Conservation (phyloP, 208 protist species). For the Wallacemonas collosoma region DNA sequence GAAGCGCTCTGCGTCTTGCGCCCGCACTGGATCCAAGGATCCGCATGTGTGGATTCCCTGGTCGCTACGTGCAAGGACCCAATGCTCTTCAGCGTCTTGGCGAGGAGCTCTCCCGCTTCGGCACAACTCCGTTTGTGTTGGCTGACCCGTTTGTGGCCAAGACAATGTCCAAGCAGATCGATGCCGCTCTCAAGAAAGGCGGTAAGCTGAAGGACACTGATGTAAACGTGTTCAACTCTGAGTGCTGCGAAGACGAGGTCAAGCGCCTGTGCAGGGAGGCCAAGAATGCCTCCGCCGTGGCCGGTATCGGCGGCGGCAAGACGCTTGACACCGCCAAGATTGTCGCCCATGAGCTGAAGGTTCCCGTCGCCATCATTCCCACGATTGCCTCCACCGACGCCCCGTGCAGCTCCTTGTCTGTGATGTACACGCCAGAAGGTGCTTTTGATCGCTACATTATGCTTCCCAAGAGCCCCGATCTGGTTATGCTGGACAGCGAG, state of each 20-base stretch:
- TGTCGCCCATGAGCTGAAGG: constrained; percentile 28
- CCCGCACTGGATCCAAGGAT: constrained; percentile 11
- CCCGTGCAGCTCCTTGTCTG: constrained; percentile 31
- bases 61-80: constrained; percentile 36
- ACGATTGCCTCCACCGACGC: constrained; percentile 35
- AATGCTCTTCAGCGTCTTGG: constrained; percentile 25
- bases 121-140: constrained; percentile 23
- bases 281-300: constrained; percentile 17
- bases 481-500: constrained; percentile 36
- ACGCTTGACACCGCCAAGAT: constrained; percentile 34
- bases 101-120: constrained; percentile 26
- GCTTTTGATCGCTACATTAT: constrained; percentile 35
- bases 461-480: constrained; percentile 30
- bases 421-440: constrained; percentile 27
- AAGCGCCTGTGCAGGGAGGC: constrained; percentile 16
- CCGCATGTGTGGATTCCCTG: constrained; percentile 25
- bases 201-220: constrained; percentile 10
- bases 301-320: constrained; percentile 37
- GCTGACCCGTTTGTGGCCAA: constrained; percentile 27
- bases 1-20: not conserved
- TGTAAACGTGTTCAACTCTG: constrained; percentile 21
- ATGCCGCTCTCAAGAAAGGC: not conserved
- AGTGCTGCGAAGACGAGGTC: constrained; percentile 34
- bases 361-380: constrained; percentile 25
- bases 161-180: constrained; percentile 11